Base-by-base conservation (phyloP, 1,284 basidiomycete genomes). In the Anthracocystis setariae region DNA sequence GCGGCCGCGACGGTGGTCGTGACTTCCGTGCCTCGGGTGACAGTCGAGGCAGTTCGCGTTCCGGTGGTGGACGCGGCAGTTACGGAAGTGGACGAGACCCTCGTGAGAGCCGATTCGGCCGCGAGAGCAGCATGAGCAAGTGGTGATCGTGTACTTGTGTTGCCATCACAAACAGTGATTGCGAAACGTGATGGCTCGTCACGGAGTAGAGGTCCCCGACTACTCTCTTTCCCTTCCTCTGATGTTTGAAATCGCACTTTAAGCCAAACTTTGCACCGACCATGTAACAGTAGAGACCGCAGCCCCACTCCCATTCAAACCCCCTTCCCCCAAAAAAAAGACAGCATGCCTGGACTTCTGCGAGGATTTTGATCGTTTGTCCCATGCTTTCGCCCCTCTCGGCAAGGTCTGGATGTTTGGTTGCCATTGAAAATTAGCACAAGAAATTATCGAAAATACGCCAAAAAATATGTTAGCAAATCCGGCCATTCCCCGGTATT, bases 41-140 rank as follows among this genome's bases (percentile, higher is more conserved):
- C 45, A 32, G 53, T 18, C 54, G 62, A 29, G 56, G 49, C 27
- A 20, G 57, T 25, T 53, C 50, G 7, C 50, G 55, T 33, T 50
- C 32, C 5, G 35, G 53, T 45, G 61, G 61, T 3, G 54, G 54
- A 29, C 55, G 56, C 8, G 27, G 46, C 39, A 57, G 47, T 25
- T 67, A 45, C 35, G 64, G 58, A 25, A 67, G 53, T 38, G 64
- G 64, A 9, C 57, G 64, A 3, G 64, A 67, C 46, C 53, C 64
- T 57, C 64, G 58, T n/a, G 58, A 67, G 64, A 57, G 58, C 54
- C 57, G 64, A 23, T 61, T 32, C 29, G 37, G 42, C 33, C 53
- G 46, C 35, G 58, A 67, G 29, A 67, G 42, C 54, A 61, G 64
- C 29, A n/a, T 48, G 23, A 55, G 45, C 53, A 67, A 67, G 54